Conservation (phyloP, 352 stramenopile species). For the Nothophytophthora sp. region DNA sequence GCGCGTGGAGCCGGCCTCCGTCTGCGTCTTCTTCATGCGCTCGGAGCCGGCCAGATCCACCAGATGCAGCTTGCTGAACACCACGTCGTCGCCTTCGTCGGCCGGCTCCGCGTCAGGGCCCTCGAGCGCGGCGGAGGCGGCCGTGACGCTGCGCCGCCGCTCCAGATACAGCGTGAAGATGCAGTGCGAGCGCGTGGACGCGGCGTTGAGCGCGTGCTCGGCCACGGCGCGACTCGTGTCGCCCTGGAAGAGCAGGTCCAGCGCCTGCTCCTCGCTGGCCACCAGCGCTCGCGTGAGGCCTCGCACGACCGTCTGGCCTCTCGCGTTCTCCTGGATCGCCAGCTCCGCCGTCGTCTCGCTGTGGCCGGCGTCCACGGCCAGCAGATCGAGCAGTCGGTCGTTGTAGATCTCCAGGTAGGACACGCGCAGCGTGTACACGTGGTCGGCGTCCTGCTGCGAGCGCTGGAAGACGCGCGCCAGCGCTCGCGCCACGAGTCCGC, state of each 20-base stretch:
- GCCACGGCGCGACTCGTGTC: conserved; percentile 80
- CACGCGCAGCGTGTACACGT: conserved; percentile 57
- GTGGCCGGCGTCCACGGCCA: conserved; percentile 29
- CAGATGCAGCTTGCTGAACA: conserved; percentile 91
- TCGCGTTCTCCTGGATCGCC: conserved; percentile 61
- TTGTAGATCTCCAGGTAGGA: conserved; percentile 93
- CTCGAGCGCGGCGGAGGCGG: no score
- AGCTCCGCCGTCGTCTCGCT: no score
- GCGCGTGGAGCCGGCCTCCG: conserved; percentile 36
- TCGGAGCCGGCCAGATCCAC: conserved; percentile 94
- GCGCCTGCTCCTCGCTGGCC: conserved; percentile 63
- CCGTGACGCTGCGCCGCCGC: conserved; percentile 33
- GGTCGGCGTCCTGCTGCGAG: conserved; percentile 44
- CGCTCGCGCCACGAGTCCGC: conserved; percentile 58
- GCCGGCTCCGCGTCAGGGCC: no score
- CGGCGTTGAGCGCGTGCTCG: conserved; percentile 79
- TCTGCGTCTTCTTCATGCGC: conserved; percentile 89
- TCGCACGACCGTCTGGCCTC: conserved; percentile 69
- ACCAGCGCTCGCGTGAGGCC: conserved; percentile 59
- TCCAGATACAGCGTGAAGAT: conserved; percentile 84
- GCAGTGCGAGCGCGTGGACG: conserved; percentile 77
- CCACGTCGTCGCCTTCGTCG: no score
- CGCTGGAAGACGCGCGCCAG: conserved; percentile 60
- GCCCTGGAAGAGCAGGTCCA: conserved; percentile 80
- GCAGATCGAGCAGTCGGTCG: conserved; percentile 85